Evolutionary conservation across 257 asterid species (phyloP).

Genomic region (Scutellaria barbata): DNA sequence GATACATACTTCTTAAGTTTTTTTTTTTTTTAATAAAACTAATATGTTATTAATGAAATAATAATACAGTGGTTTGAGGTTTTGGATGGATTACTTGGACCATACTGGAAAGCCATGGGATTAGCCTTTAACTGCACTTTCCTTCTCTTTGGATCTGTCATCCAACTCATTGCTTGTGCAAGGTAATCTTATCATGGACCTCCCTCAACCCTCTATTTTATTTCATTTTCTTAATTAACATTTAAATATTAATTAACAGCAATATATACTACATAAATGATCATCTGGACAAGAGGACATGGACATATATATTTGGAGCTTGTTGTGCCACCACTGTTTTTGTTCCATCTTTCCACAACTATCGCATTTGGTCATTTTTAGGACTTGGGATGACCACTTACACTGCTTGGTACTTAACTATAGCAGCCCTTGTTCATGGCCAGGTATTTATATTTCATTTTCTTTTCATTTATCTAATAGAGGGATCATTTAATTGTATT

Average conservation of each 20-base stretch:
- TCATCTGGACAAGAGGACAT: conserved; percentile 94
- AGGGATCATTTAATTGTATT: background rate
- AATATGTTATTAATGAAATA: too few relatives aligned
- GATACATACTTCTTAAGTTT: background rate
- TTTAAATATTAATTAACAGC: conserved; percentile 49
- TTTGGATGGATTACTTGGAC: conserved; percentile 90
- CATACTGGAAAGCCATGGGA: conserved; percentile 95
- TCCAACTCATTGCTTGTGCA: conserved; percentile 96
- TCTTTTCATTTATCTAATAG: background rate
- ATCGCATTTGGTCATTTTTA: conserved; percentile 90
- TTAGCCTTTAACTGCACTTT: conserved; percentile 97
- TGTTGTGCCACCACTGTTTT: conserved; percentile 97
- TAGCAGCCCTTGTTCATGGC: conserved; percentile 79
- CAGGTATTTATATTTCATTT: conserved; percentile 53
- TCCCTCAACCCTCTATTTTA: background rate
- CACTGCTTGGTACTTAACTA: conserved; percentile 90
- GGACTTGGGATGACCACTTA: conserved; percentile 99
- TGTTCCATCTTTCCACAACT: conserved; percentile 97
- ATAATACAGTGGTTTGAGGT: conserved; percentile 90
- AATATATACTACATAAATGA: conserved; percentile 92
- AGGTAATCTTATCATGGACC: conserved; percentile 49
- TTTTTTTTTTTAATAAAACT: background rate
- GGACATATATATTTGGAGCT: conserved; percentile 99
- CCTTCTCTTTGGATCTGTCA: conserved; percentile 94
- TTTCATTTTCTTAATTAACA: background rate